Percentiles rank a stretch among this genome's conserved stretches.
Conservation (phyloP, 441 rosid genomes). For the Cnidoscolus chayamansa region DNA sequence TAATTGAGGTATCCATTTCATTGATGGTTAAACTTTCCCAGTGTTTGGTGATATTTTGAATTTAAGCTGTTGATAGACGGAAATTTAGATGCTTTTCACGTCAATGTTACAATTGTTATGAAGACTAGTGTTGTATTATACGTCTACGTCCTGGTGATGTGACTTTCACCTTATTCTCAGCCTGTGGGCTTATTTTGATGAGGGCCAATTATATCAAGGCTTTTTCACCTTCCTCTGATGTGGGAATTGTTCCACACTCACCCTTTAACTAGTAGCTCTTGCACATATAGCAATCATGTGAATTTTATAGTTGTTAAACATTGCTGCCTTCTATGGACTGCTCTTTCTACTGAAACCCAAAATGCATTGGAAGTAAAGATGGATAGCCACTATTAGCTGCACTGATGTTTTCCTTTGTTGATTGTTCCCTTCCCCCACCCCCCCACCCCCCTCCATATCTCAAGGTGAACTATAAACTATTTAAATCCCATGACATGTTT, state of each 20-base stretch:
- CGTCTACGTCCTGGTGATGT: no score
- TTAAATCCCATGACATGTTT: not conserved
- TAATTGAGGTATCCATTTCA: conserved; percentile 58
- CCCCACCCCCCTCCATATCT: not conserved
- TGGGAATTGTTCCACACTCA: no score
- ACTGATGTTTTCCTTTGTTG: not conserved
- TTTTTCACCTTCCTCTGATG: no score
- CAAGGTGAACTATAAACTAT: not conserved
- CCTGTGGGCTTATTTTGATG: no score
- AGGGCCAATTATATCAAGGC: no score
- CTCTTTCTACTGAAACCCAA: not conserved
- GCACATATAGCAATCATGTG: not conserved
- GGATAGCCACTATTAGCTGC: not conserved
- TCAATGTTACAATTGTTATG: not conserved
- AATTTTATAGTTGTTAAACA: not conserved
- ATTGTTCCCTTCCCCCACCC: not conserved
- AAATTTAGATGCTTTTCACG: conserved; percentile 1
- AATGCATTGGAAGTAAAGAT: not conserved
- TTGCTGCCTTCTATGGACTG: not conserved
- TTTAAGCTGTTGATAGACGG: not conserved
- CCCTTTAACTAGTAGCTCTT: no score
- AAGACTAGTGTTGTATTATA: not conserved
- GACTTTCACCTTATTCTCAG: no score
- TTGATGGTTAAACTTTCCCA: not conserved
- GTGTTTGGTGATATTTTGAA: not conserved